phyloP scores from a whole-genome alignment of 2,329 filamentous ascomycete genomes.

The Aspergillus eucalypticola region DNA sequence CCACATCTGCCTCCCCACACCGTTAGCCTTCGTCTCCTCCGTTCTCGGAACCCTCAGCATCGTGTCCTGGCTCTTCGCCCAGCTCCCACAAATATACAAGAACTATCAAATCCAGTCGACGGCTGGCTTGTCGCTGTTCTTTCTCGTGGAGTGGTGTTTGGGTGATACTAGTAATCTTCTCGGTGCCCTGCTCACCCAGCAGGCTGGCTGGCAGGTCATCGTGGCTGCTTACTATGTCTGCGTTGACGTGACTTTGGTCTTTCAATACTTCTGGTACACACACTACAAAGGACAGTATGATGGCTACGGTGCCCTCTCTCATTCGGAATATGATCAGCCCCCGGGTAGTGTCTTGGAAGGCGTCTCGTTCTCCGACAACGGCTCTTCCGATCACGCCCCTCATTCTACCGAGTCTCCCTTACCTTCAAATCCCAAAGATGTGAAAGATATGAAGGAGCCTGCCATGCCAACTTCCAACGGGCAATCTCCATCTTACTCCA shows the following conservation, averaged over 20 bases:
- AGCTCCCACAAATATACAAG: conserved; percentile 69
- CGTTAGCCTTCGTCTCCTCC: conserved; percentile 63
- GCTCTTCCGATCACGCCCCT: conserved; percentile 22
- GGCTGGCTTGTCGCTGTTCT: conserved; percentile 65
- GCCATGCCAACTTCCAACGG: conserved; percentile 21
- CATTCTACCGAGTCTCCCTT: conserved; percentile 18
- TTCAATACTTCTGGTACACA: conserved; percentile 68
- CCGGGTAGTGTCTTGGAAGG: conserved; percentile 38
- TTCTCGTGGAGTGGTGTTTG: conserved; percentile 66
- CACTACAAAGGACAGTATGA: conserved; percentile 54
- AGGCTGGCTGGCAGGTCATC: conserved; percentile 67
- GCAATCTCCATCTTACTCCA: conserved; percentile 32
- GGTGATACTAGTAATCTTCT: conserved; percentile 65
- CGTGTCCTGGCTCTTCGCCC: conserved; percentile 67
- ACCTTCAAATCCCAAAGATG: conserved; percentile 33
- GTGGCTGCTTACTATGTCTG: conserved; percentile 67
- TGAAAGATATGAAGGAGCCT: conserved; percentile 27
- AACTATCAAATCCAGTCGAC: conserved; percentile 65
- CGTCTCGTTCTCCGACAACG: conserved; percentile 37
- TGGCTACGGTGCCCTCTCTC: conserved; percentile 30
- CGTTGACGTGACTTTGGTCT: conserved; percentile 63
- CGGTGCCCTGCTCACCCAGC: conserved; percentile 63
- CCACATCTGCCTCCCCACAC: conserved; percentile 64
- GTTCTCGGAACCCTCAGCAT: conserved; percentile 63
- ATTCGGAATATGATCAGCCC: conserved; percentile 29